Base-by-base conservation (phyloP, 345 rosid species). In the Brassica cretica region DNA sequence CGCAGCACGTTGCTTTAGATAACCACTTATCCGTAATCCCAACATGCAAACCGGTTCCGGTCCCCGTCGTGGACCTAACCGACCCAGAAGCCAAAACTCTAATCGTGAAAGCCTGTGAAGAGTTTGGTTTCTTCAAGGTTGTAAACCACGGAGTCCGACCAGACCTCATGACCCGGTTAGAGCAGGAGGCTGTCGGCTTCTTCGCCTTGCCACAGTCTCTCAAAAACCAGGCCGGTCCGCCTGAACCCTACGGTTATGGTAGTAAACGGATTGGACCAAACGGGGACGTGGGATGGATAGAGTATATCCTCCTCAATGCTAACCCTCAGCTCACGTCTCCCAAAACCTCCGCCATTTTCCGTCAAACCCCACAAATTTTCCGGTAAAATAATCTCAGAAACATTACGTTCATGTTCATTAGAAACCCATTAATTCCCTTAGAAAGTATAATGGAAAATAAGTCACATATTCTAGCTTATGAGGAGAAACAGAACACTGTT, bases 231-330 rank as follows among this genome's bases (percentile, higher is more conserved):
- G 87, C 88, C n/a, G 90, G 97, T 16, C 97, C 96, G 11, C 92
- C 97, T n/a, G 82, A 83, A 78, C 98, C 97, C 41, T 91, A 87
- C 35, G 98, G 98, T 68, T 94, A 94, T 67, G 98, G 97, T 39
- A 89, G 21, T 85, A 91, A 87, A 77, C 74, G 80, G 66, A 94
- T 94, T 62, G 98, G 98, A 21, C 83, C 78, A 1, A 90, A 88
- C 78, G 97, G 93, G 39, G 97, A 94, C 81, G 85, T 90, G 30
- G 98, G 98, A 1, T 89, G 96, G 97, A 79, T 94, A 71, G 98
- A 94, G 77, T 85, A 85, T 72, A 84, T 94, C 69, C 91, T 93
- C 15, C 88, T 93, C 59, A 85, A 86, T 70, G 81, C 89, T 82
- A 86, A 85, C 21, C 69, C 85, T 15, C 85, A 80, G 46, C 74